Conservation (phyloP, 1,284 basidiomycete species). For the Marasmius tenuissimus region DNA sequence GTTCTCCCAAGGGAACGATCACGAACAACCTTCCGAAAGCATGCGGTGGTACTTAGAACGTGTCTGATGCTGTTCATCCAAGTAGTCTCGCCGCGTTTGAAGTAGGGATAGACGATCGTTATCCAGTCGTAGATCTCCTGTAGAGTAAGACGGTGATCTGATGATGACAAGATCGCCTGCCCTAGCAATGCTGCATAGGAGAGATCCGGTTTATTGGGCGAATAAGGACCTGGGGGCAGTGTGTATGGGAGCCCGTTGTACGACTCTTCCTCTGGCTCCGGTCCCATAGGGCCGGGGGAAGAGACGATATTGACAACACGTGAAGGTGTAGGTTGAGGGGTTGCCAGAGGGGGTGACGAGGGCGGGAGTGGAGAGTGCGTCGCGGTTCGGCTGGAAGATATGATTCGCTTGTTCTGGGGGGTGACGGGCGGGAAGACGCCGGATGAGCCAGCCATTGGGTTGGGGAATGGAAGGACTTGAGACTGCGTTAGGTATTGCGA, state of each 20-base stretch:
- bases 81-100: conserved; percentile 90
- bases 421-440: conserved; percentile 32
- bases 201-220: conserved; percentile 72
- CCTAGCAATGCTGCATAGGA: conserved; percentile 97
- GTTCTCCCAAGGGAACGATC: conserved; percentile 70
- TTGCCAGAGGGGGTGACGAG: conserved; percentile 49
- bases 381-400: conserved; percentile 19
- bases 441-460: conserved; percentile 2
- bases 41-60: conserved; percentile 81
- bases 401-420: conserved; percentile 36
- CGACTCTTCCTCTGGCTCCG: conserved; percentile 57
- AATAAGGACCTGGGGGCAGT: conserved; percentile 83
- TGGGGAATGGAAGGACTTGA: conserved; percentile 8
- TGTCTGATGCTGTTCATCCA: conserved; percentile 95
- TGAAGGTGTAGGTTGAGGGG: conserved; percentile 59
- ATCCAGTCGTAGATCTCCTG: conserved; percentile 98
- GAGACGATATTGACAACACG: conserved; percentile 68
- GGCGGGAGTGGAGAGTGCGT: conserved; percentile 40
- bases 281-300: conserved; percentile 73
- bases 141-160: conserved; percentile 82
- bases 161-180: conserved; percentile 87
- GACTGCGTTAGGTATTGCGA: conserved; percentile 7
- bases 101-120: conserved; percentile 90
- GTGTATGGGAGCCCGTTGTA: conserved; percentile 68
- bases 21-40: conserved; percentile 70